Conservation (phyloP, 129 eudicot genomes). For the Glebionis coronaria region DNA sequence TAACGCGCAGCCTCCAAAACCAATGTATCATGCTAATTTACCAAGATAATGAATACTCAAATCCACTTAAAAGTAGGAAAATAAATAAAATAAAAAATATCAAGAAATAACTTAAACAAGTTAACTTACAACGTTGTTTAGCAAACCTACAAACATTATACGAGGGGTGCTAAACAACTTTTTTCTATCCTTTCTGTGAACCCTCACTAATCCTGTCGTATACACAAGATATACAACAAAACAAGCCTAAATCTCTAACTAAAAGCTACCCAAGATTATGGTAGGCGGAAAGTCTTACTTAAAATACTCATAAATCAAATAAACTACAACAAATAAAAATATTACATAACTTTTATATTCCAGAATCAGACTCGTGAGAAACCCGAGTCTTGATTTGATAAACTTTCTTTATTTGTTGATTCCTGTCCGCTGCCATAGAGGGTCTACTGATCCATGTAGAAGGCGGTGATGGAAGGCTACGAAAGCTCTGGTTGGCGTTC, state of each 20-base stretch:
- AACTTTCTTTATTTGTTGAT: slow-evolving; percentile 41
- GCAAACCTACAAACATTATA: slow-evolving; percentile 12
- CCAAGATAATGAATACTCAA: slow-evolving; percentile 4
- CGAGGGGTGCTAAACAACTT: slow-evolving; percentile 17
- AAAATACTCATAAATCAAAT: slow-evolving; percentile 10
- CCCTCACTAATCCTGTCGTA: slow-evolving; percentile 26
- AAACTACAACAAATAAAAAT: neutral
- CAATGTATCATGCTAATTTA: neutral
- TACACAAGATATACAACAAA: slow-evolving; percentile 25
- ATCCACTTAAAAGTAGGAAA: neutral
- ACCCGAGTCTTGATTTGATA: slow-evolving; percentile 52
- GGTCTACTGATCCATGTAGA: slow-evolving; percentile 52
- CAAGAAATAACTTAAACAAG: slow-evolving; percentile 11
- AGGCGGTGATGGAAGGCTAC: slow-evolving; percentile 65
- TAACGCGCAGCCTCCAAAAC: neutral
- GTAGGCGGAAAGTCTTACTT: slow-evolving; percentile 8
- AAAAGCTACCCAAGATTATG: slow-evolving; percentile 8
- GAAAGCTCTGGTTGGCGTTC: slow-evolving; percentile 25
- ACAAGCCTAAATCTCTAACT: slow-evolving; percentile 10
- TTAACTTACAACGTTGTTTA: slow-evolving; percentile 19
- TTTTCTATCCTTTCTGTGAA: slow-evolving; percentile 18
- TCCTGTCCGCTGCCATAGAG: slow-evolving; percentile 18
- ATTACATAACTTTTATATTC: slow-evolving; percentile 15
- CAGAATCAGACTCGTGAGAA: slow-evolving; percentile 36
- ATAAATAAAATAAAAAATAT: neutral